Evolutionary conservation across 352 stramenopile species (phyloP).

Genomic region (Pythium dissimile): DNA sequence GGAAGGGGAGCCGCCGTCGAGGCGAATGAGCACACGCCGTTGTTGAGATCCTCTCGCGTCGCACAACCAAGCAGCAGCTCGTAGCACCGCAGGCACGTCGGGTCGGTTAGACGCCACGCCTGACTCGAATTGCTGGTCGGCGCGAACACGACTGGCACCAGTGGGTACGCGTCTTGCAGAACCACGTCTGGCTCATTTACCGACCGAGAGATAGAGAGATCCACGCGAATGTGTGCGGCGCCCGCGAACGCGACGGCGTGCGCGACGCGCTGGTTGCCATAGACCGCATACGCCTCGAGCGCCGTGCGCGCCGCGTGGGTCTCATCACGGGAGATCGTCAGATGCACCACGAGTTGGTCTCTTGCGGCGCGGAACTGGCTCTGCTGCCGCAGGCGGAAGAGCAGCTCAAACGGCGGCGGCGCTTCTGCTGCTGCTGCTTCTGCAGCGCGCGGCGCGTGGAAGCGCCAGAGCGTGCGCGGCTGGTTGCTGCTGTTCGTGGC

Average conservation of each 20-base stretch:
- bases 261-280: conserved; percentile 26
- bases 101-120: conserved; percentile 1
- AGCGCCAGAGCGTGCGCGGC: conserved; percentile 25
- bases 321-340: conserved; percentile 14
- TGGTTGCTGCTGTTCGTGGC: background rate
- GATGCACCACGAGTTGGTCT: conserved; percentile 30
- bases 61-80: conserved; percentile 10
- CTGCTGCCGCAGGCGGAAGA: conserved; percentile 32
- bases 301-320: background rate
- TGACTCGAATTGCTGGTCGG: background rate
- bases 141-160: background rate
- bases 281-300: conserved; percentile 28
- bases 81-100: conserved; percentile 3
- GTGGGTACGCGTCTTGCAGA: conserved; percentile 26
- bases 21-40: conserved; percentile 10
- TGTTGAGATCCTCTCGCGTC: background rate
- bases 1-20: conserved; percentile 1
- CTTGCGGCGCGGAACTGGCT: conserved; percentile 25
- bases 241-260: conserved; percentile 9
- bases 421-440: no score
- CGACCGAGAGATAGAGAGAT: conserved; percentile 23
- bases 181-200: conserved; percentile 12
- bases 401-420: conserved; percentile 28
- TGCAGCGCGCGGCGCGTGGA: conserved; percentile 2
- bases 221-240: conserved; percentile 19